Evolutionary conservation across 257 asterid species (phyloP).

Genomic region (Scutellaria baicalensis): DNA sequence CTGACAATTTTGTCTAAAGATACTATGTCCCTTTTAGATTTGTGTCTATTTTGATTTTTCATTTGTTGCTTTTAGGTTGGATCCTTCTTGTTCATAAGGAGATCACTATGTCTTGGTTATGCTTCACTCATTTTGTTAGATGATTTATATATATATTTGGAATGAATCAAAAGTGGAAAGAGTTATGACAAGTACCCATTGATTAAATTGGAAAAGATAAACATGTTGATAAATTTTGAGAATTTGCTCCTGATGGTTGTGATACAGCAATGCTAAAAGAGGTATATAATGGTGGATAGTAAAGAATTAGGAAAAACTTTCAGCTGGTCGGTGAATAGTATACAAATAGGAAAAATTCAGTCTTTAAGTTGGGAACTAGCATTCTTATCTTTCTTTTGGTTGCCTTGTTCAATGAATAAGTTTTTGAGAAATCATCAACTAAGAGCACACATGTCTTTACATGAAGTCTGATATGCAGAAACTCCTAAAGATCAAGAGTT

Average conservation of each 20-base stretch:
- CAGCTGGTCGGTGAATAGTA: background rate
- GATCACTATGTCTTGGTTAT: background rate
- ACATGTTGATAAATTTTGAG: background rate
- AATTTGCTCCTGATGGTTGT: background rate
- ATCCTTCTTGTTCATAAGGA: background rate
- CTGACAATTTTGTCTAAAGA: background rate
- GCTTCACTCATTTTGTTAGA: background rate
- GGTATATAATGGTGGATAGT: background rate
- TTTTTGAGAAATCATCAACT: background rate
- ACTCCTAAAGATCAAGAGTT: background rate
- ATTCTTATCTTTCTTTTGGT: background rate
- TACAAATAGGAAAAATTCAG: background rate
- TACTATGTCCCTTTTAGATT: background rate
- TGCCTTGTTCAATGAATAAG: background rate
- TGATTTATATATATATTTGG: background rate
- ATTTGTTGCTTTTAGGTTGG: background rate
- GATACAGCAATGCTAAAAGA: background rate
- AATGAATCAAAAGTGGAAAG: background rate
- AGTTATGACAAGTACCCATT: background rate
- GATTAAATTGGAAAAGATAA: background rate
- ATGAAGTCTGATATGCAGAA: background rate
- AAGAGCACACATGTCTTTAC: background rate
- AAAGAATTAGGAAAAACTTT: background rate
- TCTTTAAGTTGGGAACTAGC: background rate
- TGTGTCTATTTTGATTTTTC: background rate